These are phyloP conservation scores for Solanum okadae DNA, from an alignment of 257 asterid species.

Conservation along the genomic window DNA sequence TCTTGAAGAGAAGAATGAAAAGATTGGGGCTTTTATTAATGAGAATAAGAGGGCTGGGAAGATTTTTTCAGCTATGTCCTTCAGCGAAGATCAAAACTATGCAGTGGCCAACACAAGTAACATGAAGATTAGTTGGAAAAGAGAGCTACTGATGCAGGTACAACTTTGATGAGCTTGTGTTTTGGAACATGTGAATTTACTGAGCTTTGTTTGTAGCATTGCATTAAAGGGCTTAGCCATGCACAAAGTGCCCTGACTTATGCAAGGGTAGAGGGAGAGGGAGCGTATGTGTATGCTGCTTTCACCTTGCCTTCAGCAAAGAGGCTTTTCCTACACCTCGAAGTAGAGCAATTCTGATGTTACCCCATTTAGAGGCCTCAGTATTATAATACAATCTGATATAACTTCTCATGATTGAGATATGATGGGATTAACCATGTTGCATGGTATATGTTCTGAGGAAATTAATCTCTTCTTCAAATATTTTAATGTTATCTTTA, in stretches of 20 bases:
- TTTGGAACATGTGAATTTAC: background rate
- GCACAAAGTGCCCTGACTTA: background rate
- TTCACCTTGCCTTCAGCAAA: background rate
- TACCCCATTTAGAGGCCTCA: background rate
- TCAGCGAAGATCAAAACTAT: constrained; percentile 26
- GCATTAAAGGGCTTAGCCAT: background rate
- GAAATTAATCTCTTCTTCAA: background rate
- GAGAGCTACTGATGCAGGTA: constrained; percentile 85
- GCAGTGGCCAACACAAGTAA: constrained; percentile 23
- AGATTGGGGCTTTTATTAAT: constrained; percentile 49
- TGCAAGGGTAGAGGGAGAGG: background rate
- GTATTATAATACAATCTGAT: background rate
- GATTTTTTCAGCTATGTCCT: constrained; percentile 88
- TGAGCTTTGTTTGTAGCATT: background rate
- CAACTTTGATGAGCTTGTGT: background rate
- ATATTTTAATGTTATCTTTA: background rate
- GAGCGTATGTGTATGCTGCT: background rate
- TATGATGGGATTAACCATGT: background rate
- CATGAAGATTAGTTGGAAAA: constrained; percentile 37
- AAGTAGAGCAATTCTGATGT: background rate
- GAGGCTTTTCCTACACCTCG: background rate
- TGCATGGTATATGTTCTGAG: background rate
- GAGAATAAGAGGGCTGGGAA: constrained; percentile 87
- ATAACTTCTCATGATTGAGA: background rate
- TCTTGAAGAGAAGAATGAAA: constrained; percentile 31